Evolutionary conservation across 2,329 filamentous ascomycete species (phyloP), one percentile per base, ranked within the genome.

Genomic region (Immersiporthe knoxdaviesiana): DNA sequence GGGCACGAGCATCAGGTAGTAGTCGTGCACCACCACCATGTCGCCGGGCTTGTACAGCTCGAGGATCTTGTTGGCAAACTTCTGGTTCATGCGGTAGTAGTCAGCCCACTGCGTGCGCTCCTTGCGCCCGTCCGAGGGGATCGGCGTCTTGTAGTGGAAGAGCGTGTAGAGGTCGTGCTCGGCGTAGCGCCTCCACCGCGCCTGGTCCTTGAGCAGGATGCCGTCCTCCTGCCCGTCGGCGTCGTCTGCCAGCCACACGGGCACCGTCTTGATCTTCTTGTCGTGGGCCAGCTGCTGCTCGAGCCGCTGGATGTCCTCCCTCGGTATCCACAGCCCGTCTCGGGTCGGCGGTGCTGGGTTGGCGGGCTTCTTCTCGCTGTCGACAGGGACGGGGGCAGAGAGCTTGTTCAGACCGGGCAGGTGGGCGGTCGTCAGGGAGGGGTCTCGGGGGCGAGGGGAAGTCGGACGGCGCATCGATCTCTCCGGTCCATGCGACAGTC

Each of bases 91-190:
- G 66, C 91, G 90, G 78, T 94, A 92, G 81, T 97, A 98, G 81
- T 98, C 94, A 35, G 91, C 89, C 94, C 95, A 98, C 75, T 94
- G 90, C 56, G 91, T 85, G 66, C 92, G 90, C 77, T 96, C 92
- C 24, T 89, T 89, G 73, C 92, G 89, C 47, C 94, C 94, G 78
- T 97, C 92, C 16, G 90, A 92, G 1, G 95, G 93, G 78, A 94
- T 93, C 77, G 97, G 92, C 77, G 96, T 93, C 81, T 97, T 97
- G 85, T 98, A 98, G 81, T 98, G 95, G 78, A 97, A 94, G 12
- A 97, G 86, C 1, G 93, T 94, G 81, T 97, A 97, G 37, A 98
- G 85, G 75, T 97, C 92, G 77, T 94, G 90, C 81, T 97, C 94
- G 21, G 94, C 93, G 79, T 96, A 98, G 54, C 92, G 88, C 72